Evolutionary conservation across 495 filamentous ascomycete species (phyloP), one percentile per base, ranked within the genome.

Genomic region (Daldinia childiae): DNA sequence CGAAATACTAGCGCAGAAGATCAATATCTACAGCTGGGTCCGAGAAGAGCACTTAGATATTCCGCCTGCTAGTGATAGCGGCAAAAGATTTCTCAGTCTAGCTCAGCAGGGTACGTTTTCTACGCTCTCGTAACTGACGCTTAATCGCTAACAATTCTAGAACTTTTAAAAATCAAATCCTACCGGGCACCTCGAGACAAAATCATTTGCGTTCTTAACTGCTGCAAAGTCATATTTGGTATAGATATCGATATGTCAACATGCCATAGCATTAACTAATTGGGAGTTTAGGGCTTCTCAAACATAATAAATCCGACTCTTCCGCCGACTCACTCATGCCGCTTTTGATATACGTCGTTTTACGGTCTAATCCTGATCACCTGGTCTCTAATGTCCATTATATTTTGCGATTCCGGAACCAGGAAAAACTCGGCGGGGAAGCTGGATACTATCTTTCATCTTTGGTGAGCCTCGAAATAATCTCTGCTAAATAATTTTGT

Each of bases 181-280:
- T 99, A 99, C 76, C 88, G 96, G 63, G 95, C 95, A 11, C 95
- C 95, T 12, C 85, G 95, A 76, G 95, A 99, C 81, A 99, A 99
- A 79, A 93, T 99, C 19, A 98, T 99, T 51, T 98, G 95, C 79
- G 92, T 98, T 58, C 81, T 99, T 51, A 99, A 99, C 81, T 97
- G 94, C 81, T 99, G 95, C 86, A 99, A 99, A 79, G 95, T 99
- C 61, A 98, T 99, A 60, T 98, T 99, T 83, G 95, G 94, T 93
- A 79, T 73, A 87, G 74, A 43, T 8, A 14, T 21, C 9, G 6
- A 14, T 24, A 27, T 29, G 0, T 50, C 29, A 21, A 19, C n/a
- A 12, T 29, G 24, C 3, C 58, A 19, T 39, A 27, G 43, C 12
- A 45, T 72, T 81, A 58, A 81, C 50, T 6, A 14, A 62, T 45